Base-by-base conservation (phyloP, 176 grass and related monocot species). In the Musa acuminata region DNA sequence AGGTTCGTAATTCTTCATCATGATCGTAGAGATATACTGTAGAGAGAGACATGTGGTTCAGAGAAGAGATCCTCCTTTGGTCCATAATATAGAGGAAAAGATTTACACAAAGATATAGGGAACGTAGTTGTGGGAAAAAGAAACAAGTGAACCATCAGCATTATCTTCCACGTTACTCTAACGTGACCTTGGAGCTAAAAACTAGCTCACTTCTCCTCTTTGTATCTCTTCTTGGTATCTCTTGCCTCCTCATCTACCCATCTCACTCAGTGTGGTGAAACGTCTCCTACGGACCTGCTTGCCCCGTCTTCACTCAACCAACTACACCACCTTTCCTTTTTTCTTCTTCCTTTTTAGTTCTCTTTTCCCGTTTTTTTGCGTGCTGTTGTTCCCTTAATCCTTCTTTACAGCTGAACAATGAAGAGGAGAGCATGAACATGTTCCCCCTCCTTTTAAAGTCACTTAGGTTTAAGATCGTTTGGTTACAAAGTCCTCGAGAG, bases 271-370 rank as follows among this genome's bases (percentile, higher is more conserved):
- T 60, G 84, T 74, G 92, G 92, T 96, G 86, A 85, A 78, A 91
- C 70, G 86, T 89, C 92, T 84, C 59, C 65, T 74, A 73, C 82
- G 86, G 86, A 90, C 84, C 92, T 53, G 76, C 86, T 96, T 96
- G 88, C 88, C 86, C 86, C 77, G 71, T 87, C 86, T 85, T 84
- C 77, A 96, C 92, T 96, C 92, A 89, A 96, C 79, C 82, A 52
- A 13, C 53, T 9, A 53, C 52, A 51, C 53, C 68, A 17, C 76
- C 51, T 78, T 53, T 71, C 43, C 52, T 62, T 11, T 68, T n/a
- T 72, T 22, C 12, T 65, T 67, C 29, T 35, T 35, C 29, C 29
- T 35, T 35, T 35, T 35, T 35, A 35, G 29, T 35, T 35, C 29
- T 35, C 29, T 35, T 35, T 35, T 35, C 29, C 29, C 29, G 29